Base-by-base conservation (phyloP, 257 asterid genomes). In the Gynochthodes officinalis region DNA sequence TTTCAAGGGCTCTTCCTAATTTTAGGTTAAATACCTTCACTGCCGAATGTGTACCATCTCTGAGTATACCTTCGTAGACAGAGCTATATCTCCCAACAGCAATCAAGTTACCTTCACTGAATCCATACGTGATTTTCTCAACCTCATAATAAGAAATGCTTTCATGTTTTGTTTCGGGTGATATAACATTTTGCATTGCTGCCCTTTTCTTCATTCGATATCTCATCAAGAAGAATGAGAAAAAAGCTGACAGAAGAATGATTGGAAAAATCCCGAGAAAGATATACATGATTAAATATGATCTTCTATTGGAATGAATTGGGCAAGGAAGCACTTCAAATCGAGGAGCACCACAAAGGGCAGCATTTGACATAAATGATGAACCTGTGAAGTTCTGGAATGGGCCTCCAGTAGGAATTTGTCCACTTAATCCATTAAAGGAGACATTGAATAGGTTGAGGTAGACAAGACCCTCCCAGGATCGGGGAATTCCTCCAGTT, bases 121-220 rank as follows among this genome's bases (percentile, higher is more conserved):
- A 76, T 52, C 58, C 61, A 15, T 30, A 23, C 0, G 80, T 70
- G 21, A 39, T 67, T 7, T 12, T 72, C 6, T 50, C 65, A 50
- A 76, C 67, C 72, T 76, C 75, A 52, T 60, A 27, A 39, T 68
- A 76, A 27, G 71, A 69, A 7, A 61, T 76, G 35, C 57, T 54
- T 27, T 19, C 42, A 21, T 43, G 40, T 15, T 16, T 58, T 14
- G 5, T 3, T 18, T 23, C 10, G 30, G 75, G 21, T 27, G 28
- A 42, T 43, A 23, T 11, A 11, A 14, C 18, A 2, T 15, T 43
- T 58, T 43, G 44, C 6, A 32, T 0, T 39, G 15, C 25, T 1
- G 7, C 33, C 59, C 18, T 5, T 13, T 58, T 58, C 3, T 7
- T 43, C 33, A 18, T 59, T 43, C 21, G 9, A 50, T 35, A 28